A percentile compares a stretch with the other conserved stretches of the same genome.
Evolutionary conservation across 306 rosid genomes (phyloP).

Genomic region (Prunus mira): DNA sequence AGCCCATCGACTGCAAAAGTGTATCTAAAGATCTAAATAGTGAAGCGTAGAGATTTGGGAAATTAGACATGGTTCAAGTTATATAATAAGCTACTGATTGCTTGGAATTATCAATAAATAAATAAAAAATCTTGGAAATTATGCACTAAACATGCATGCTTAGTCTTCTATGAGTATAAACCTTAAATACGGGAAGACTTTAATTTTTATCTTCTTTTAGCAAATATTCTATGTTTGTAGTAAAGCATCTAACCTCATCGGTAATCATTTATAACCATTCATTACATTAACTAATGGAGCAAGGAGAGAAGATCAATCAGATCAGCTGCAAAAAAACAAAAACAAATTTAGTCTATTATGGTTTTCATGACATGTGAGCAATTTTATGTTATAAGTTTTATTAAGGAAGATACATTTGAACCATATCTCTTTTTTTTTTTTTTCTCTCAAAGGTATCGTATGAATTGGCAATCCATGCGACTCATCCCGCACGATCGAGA

Average conservation of each 20-base stretch:
- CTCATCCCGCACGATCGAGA: no score
- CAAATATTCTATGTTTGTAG: neutral
- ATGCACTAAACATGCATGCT: neutral
- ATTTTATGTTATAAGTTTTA: neutral
- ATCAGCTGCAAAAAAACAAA: no score
- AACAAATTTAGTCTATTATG: no score
- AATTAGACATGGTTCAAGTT: neutral
- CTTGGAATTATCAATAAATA: neutral
- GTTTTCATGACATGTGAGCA: no score
- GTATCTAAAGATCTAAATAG: neutral
- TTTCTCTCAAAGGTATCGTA: no score
- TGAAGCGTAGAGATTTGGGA: slow-evolving; percentile 6
- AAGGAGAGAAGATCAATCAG: no score
- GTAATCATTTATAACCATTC: no score
- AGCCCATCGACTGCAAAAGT: neutral
- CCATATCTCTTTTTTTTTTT: no score
- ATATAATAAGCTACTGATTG: neutral
- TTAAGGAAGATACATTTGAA: no score
- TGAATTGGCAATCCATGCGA: no score
- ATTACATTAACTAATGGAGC: no score
- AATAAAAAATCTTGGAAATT: neutral
- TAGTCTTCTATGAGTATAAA: neutral
- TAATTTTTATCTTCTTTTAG: neutral
- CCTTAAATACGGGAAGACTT: neutral
- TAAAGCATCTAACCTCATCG: no score